Evolutionary conservation across 441 rosid genomes (phyloP), one percentile per base, ranked within the genome.

Genomic region (Adansonia gregorii): DNA sequence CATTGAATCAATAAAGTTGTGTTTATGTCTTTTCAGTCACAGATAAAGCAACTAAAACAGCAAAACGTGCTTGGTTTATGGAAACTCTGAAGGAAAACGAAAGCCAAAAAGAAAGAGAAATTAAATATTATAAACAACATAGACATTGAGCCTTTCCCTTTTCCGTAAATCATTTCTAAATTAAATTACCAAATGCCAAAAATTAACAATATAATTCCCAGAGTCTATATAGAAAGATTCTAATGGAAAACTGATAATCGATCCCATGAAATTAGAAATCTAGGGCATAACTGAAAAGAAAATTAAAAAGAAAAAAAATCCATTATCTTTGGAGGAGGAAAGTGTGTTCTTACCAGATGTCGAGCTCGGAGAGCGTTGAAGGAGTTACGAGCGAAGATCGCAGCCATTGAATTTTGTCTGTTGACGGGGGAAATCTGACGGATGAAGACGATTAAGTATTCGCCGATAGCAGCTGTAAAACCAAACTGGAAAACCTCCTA

Each of bases 331-430:
- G 6, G 24, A 31, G 49, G 48, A 59, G 69, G 61, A 65, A 12
- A 43, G 67, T 60, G 75, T 75, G 70, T 71, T 52, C 94, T 82
- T 71, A 96, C 99, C 76, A 92, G 89, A 75, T 92, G 93, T 65
- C 98, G 97, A 85, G 93, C 88, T 49, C 89, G 90, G 73, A 94
- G 86, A 76, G 88, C 85, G 58, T 82, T 82, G 72, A 96, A 89
- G 49, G 98, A 91, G 85, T 92, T 93, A 81, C 98, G 97, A 84
- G 97, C 97, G 66, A 94, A 77, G 77, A 93, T 88, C 81, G 89
- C 88, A 48, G 94, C 97, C 98, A 93, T 91, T 77, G 82, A 48
- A 39, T 49, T 75, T 15, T 2, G 19, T 14, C 27, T 27, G 43
- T 19, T 20, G 27, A 10, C 20, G 63, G 27, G 1, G 14, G 35